phyloP scores from a whole-genome alignment of 2,329 filamentous ascomycete species.

The Pseudogymnoascus sp. region DNA sequence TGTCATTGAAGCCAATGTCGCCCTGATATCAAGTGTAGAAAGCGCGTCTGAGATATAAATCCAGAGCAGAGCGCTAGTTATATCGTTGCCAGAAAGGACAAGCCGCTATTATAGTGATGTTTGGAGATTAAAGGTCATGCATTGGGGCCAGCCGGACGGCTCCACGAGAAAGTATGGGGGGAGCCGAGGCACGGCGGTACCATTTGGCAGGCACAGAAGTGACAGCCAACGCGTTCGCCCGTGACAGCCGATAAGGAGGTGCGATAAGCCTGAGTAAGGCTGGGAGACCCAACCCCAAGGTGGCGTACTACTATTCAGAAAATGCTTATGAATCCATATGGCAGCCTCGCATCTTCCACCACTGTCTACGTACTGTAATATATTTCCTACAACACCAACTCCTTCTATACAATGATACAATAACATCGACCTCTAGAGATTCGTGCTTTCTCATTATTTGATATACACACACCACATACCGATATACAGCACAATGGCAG shows the following conservation, averaged over 20 bases:
- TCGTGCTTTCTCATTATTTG: not conserved
- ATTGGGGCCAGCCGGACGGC: not conserved
- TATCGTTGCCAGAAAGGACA: not conserved
- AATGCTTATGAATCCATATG: constrained; percentile 6
- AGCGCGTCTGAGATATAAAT: not conserved
- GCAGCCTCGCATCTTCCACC: constrained; percentile 3
- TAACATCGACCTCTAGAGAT: constrained; percentile 3
- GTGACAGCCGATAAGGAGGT: not conserved
- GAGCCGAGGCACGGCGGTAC: constrained; percentile 5
- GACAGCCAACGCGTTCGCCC: not conserved
- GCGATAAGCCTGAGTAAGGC: constrained; percentile 1
- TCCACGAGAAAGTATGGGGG: constrained; percentile 9
- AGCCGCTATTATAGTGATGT: constrained; percentile 9
- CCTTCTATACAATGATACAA: not conserved
- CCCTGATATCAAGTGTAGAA: not conserved
- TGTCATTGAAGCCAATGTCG: constrained; percentile 6
- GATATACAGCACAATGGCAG: constrained; percentile 5
- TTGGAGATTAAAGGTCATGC: not conserved
- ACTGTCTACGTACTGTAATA: not conserved
- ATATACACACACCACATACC: not conserved
- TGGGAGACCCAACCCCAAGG: constrained; percentile 1
- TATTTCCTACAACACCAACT: not conserved
- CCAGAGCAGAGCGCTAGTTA: constrained; percentile 1
- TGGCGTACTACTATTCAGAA: not conserved
- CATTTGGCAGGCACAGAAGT: not conserved